A percentile compares a stretch with the other conserved stretches of the same genome.
These are phyloP conservation scores for Solanum virginianum DNA, from an alignment of 257 asterid genomes.

Conservation along the genomic window DNA sequence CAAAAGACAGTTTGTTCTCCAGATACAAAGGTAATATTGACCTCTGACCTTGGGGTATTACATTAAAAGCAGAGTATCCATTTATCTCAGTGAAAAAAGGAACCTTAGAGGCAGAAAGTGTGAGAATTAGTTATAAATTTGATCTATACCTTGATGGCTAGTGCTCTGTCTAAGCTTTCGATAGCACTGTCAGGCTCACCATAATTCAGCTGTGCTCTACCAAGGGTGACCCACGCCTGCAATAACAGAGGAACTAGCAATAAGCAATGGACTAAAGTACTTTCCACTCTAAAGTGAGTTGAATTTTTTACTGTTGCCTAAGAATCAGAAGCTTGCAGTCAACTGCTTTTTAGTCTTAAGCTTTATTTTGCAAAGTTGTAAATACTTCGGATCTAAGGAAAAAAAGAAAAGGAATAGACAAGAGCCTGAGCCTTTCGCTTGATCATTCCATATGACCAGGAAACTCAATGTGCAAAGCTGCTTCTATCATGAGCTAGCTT, in stretches of 20 bases:
- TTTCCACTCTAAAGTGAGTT: not conserved
- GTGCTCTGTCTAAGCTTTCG: constrained; percentile 74
- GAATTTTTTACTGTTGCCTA: not conserved
- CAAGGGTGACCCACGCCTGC: constrained; percentile 93
- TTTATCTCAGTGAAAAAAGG: not conserved
- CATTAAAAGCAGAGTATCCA: not conserved
- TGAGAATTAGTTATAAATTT: not conserved
- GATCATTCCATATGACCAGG: not conserved
- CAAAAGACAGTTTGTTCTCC: not conserved
- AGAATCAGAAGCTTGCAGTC: not conserved
- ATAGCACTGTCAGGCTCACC: constrained; percentile 91
- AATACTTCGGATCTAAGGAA: not conserved
- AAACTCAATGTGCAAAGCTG: not conserved
- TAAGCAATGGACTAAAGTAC: not conserved
- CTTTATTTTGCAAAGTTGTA: not conserved
- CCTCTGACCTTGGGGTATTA: too few relatives aligned
- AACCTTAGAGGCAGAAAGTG: not conserved
- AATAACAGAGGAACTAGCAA: not conserved
- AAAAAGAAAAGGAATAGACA: not conserved
- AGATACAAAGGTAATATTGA: not conserved
- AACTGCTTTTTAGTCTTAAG: not conserved
- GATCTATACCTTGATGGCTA: constrained; percentile 54
- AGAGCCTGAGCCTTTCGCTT: not conserved
- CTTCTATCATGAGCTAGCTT: not conserved
- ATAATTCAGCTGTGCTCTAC: constrained; percentile 78